Evolutionary conservation across 306 rosid species (phyloP).

Genomic region (Hippophae rhamnoides): DNA sequence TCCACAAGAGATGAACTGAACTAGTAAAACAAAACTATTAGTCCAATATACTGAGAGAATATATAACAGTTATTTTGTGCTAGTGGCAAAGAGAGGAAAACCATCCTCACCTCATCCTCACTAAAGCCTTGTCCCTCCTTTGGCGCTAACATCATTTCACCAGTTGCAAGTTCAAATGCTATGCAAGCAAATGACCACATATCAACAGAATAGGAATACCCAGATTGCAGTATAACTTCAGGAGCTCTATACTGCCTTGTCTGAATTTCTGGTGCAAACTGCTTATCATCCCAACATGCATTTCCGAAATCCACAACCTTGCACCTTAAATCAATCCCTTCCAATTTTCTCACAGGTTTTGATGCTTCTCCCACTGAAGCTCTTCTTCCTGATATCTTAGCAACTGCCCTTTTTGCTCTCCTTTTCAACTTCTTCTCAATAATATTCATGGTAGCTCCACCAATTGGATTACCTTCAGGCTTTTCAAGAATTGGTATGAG

Average conservation of each 20-base stretch:
- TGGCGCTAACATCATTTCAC: conserved; percentile 91
- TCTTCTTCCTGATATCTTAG: conserved; percentile 71
- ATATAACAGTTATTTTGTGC: not conserved
- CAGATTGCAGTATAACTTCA: conserved; percentile 72
- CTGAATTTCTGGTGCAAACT: conserved; percentile 71
- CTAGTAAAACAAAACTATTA: too few species aligned
- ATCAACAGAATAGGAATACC: conserved; percentile 76
- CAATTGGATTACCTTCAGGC: conserved; percentile 67
- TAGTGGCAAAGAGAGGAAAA: conserved; percentile 2
- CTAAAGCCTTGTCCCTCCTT: conserved; percentile 68
- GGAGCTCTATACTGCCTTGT: conserved; percentile 98
- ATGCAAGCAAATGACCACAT: conserved; percentile 97
- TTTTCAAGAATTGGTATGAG: conserved; percentile 57
- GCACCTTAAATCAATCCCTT: conserved; percentile 73
- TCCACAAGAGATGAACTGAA: too few species aligned
- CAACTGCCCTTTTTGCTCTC: conserved; percentile 85
- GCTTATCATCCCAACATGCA: conserved; percentile 82
- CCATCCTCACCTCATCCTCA: conserved; percentile 80
- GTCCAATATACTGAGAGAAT: too few species aligned
- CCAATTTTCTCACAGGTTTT: conserved; percentile 48
- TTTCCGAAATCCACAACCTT: conserved; percentile 93
- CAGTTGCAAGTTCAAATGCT: conserved; percentile 92
- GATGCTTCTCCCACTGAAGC: conserved; percentile 58
- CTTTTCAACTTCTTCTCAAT: conserved; percentile 76
- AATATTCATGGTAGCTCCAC: conserved; percentile 55